A percentile compares a stretch with the other conserved stretches of the same genome.
These are phyloP conservation scores for Globisporangium acanthophoron DNA, from an alignment of 352 stramenopile species.

Conservation along the genomic window DNA sequence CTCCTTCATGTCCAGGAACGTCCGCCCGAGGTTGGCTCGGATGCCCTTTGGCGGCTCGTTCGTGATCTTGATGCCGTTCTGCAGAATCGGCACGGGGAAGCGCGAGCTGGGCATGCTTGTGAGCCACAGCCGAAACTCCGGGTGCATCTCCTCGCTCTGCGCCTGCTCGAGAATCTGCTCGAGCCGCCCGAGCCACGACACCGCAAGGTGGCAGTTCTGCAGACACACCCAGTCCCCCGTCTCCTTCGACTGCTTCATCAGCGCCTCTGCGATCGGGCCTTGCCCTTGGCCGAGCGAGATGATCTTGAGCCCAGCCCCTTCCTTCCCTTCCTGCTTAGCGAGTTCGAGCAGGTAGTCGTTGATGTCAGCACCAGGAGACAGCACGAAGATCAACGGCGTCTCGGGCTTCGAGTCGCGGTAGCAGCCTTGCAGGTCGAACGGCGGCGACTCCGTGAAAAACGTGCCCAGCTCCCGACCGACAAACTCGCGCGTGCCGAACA, in stretches of 20 bases:
- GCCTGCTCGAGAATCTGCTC: constrained; percentile 87
- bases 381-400: constrained; percentile 93
- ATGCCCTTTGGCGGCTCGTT: constrained; percentile 93
- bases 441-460: constrained; percentile 88
- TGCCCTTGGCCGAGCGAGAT: constrained; percentile 94
- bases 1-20: constrained; percentile 91
- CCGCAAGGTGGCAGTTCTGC: constrained; percentile 93
- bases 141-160: constrained; percentile 63
- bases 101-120: constrained; percentile 90
- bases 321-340: constrained; percentile 86
- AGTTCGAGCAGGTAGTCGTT: constrained; percentile 92
- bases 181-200: constrained; percentile 86
- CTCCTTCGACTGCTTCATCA: constrained; percentile 88
- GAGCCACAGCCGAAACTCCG: constrained; percentile 91
- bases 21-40: constrained; percentile 89
- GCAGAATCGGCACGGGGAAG: constrained; percentile 92
- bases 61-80: constrained; percentile 96
- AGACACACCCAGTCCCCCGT: constrained; percentile 93
- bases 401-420: constrained; percentile 90
- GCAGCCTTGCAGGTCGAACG: constrained; percentile 90
- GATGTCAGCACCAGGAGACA: constrained; percentile 91
- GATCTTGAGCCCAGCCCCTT: constrained; percentile 83
- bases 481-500: constrained; percentile 86
- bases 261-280: constrained; percentile 86
- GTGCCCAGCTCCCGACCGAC: constrained; percentile 70